Evolutionary conservation across 31 red algal genomes (phyloP), one percentile per base, ranked within the genome.

Genomic region (Endocladia muricata): DNA sequence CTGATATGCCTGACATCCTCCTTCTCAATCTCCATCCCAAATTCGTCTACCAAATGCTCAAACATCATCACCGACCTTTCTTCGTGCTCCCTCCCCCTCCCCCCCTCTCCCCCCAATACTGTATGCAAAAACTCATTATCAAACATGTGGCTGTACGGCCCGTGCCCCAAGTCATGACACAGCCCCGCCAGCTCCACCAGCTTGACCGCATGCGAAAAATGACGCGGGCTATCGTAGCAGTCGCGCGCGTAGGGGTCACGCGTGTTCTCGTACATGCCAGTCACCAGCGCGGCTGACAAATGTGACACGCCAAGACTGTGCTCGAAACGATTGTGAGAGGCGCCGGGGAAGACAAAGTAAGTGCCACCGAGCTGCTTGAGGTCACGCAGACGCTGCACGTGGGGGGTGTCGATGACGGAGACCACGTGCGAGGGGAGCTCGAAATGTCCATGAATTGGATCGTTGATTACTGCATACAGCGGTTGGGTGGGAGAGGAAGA

Each of bases 111-210:
- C 9, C 77, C 28, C 43, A 55, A 37, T 36, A 73, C 75, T 31
- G 83, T 71, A 4, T 68, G 84, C 31, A 96, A 77, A 64, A 99
- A 86, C 22, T 36, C 64, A 40, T 87, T 33, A 60, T 99, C 97
- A 72, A 93, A 99, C 36, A 90, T 61, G 60, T 99, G 97, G 66
- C 68, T 78, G 67, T 93, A 96, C 62, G 97, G 97, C 26, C 97
- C 97, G 73, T 99, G 97, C 19, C 97, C 97, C 11, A 99, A 52
- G 64, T 99, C 97, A 75, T 99, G 97, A 33, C 66, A 76, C n/a
- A 99, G 86, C 2, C 93, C 97, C 0, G 97, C 97, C 19, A 96
- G 62, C 33, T 83, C 60, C 25, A 99, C 80, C 4, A 99, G 71
- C 23, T 58, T 44, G 40, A 51, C 21, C 36, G 80, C 52, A 21